Evolutionary conservation across 2,329 filamentous ascomycete genomes (phyloP), one percentile per base, ranked within the genome.

Genomic region (Monilinia aucupariae): DNA sequence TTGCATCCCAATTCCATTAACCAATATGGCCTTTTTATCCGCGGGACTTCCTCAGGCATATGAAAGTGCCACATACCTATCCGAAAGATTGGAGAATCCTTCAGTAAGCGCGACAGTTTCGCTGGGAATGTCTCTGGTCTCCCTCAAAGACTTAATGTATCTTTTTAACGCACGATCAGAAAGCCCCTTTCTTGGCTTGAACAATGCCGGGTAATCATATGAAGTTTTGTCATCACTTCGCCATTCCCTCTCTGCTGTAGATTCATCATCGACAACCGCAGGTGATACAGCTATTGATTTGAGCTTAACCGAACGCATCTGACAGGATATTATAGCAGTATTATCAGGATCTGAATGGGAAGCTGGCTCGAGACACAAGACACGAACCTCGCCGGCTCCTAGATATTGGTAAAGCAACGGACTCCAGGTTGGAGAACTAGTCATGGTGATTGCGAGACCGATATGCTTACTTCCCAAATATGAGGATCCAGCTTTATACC

Each of bases 41-140:
- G 52, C 25, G 13, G 45, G 25, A 50, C 9, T 37, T 13, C 60
- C 60, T 52, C 60, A 58, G 60, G 58, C 45, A 43, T 58, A 62
- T 7, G 52, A 62, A 15, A 62, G n/a, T 32, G 51, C 60, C 5
- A 62, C 25, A 34, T 58, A 62, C 41, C 60, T 43, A 56, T 58
- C 52, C 13, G 52, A 50, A 17, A 62, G 52, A 34, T 50, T 17
- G 9, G 60, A 5, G 15, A 13, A 6, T 1, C 5, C 12, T 1
- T 41, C 34, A 0, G 8, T 25, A 1, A 17, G 4, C 10, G 7
- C 20, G 17, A 22, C 3, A 5, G 25, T 13, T 13, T 27, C 17
- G 10, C 4, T 6, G 1, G 5, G 32, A 39, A 3, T 50, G 5
- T 5, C 37, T 41, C 50, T n/a, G 6, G 10, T 25, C 17, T n/a